A percentile compares a stretch with the other conserved stretches of the same genome.
These are phyloP conservation scores for Buxus sempervirens DNA, from an alignment of 164 flowering plant species.

Conservation along the genomic window DNA sequence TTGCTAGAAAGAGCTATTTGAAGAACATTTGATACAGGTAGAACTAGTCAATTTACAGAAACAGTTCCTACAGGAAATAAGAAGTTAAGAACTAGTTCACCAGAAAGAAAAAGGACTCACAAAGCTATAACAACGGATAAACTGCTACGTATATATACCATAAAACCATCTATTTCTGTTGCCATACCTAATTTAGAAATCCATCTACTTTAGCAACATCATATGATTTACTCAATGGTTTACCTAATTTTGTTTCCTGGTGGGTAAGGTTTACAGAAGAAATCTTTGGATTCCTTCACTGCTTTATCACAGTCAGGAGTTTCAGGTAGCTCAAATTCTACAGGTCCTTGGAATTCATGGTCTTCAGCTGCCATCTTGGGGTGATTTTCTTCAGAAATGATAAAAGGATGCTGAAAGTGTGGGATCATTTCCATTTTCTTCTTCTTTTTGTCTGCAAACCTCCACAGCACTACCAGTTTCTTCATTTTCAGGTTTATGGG, in stretches of 20 bases:
- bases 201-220: not conserved
- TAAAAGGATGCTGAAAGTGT: conserved; percentile 23
- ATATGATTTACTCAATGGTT: conserved; percentile 10
- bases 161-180: not conserved
- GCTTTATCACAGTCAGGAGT: conserved; percentile 14
- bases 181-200: not conserved
- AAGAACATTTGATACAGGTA: not conserved
- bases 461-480: conserved; percentile 13
- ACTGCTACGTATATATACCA: not conserved
- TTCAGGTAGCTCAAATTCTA: conserved; percentile 11
- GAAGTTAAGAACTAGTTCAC: not conserved
- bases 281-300: conserved; percentile 8
- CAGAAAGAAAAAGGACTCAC: not conserved
- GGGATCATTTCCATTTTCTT: conserved; percentile 14
- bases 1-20: too few species aligned
- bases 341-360: conserved; percentile 21
- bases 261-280: conserved; percentile 2
- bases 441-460: conserved; percentile 2
- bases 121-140: not conserved
- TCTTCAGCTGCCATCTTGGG: conserved; percentile 26
- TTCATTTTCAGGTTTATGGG: conserved; percentile 11
- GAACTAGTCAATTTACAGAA: not conserved
- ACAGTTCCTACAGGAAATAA: not conserved
- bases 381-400: conserved; percentile 17
- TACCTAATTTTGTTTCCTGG: conserved; percentile 6